phyloP scores from a whole-genome alignment of 176 grass and related monocot species.

The Oryza officinalis region DNA sequence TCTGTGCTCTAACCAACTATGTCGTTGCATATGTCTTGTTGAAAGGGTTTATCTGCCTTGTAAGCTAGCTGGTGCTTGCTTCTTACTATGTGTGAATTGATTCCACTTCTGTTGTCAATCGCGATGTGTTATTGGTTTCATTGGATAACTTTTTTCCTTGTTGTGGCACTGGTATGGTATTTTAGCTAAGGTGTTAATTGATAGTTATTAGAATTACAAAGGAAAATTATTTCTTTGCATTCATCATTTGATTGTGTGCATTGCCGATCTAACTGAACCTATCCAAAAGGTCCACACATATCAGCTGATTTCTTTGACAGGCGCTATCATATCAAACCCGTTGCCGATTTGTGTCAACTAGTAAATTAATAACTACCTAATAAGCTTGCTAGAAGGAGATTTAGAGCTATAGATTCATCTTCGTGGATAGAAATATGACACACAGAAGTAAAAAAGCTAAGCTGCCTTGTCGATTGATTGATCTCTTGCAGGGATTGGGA shows the following conservation, averaged over 20 bases:
- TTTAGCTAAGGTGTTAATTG: not conserved
- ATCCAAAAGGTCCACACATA: conserved; percentile 10
- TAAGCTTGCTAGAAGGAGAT: not conserved
- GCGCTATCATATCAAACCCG: not conserved
- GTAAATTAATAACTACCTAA: not conserved
- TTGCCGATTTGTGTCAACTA: not conserved
- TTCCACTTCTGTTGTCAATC: not conserved
- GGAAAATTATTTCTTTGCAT: not conserved
- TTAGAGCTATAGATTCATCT: not conserved
- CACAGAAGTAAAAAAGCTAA: conserved; percentile 20
- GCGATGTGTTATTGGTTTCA: not conserved
- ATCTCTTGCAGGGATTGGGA: conserved; percentile 10
- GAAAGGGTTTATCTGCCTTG: not conserved
- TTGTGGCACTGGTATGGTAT: conserved; percentile 10
- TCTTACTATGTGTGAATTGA: not conserved
- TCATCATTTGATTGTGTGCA: conserved; percentile 2
- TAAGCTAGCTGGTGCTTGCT: not conserved
- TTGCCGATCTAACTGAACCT: conserved; percentile 23
- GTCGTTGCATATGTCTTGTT: not conserved
- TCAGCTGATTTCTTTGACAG: conserved; percentile 3
- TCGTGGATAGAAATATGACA: conserved; percentile 28
- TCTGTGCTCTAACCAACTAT: not conserved
- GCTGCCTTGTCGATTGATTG: not conserved
- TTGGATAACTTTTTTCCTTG: conserved; percentile 18
- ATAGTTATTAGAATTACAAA: not conserved